Evolutionary conservation across 306 rosid species (phyloP), one percentile per base, ranked within the genome.

Genomic region (Amphicarpaea edgeworthii): DNA sequence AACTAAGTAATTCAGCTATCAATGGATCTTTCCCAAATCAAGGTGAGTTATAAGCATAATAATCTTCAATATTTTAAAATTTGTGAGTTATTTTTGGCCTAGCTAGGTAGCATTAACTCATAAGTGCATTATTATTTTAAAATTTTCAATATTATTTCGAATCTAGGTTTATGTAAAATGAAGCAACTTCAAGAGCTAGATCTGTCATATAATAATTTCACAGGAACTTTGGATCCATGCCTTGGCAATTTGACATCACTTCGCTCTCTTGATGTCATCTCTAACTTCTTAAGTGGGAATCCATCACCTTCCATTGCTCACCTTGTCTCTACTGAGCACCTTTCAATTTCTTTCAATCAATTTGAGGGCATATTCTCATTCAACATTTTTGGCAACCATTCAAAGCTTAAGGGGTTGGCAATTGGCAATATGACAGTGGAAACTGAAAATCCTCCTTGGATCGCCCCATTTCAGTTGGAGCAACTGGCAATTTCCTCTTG

Each of bases 351-450:
- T 28, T 0, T 0, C 7, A 69, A 69, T 17, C 0, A 30, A 8
- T 71, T 81, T 46, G 72, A 68, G 16, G 84, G 72, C 24, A 1
- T 6, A 47, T 81, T 81, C 67, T 59, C 80, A 12, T 58, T 81
- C 3, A 32, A 10, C 72, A 15, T 11, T 1, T 7, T 81, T 19
- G 42, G 55, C 5, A 72, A 68, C 17, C 76, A 67, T 46, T 67
- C 84, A 45, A 46, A 75, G 23, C 84, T 81, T 7, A 59, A 67
- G 66, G 19, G 0, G 2, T 45, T 75, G 5, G 0, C 0, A 7
- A 62, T 75, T 15, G 28, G 12, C 1, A 0, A 42, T 0, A 73
- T 73, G 77, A 14, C n/a, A 55, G 34, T 81, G 34, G 77, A 81
- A 28, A 68, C 80, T 12, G 84, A 81, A 75, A 57, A 46, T 16